Evolutionary conservation across 2,329 filamentous ascomycete species (phyloP).

Genomic region (Microsporum ferrugineum): DNA sequence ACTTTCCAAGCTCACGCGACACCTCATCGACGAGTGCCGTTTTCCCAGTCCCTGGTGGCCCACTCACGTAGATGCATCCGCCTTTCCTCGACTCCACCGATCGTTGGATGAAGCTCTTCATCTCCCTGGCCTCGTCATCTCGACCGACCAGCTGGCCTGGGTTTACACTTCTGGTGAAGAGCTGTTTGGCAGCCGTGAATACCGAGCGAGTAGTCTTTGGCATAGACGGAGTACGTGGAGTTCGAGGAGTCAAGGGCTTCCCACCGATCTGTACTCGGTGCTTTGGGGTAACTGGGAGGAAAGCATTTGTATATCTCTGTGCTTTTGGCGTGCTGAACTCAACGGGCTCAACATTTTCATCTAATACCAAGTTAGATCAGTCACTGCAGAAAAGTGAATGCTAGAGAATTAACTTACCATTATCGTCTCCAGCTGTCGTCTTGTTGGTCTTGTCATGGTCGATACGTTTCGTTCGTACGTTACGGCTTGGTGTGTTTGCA

Average conservation of each 20-base stretch:
- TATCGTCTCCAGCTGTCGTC: slow-evolving; percentile 33
- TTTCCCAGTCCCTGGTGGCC: slow-evolving; percentile 91
- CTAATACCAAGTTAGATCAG: slow-evolving; percentile 15
- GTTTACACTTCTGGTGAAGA: slow-evolving; percentile 70
- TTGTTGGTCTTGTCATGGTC: slow-evolving; percentile 35
- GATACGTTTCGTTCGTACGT: slow-evolving; percentile 40
- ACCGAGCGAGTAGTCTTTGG: slow-evolving; percentile 56
- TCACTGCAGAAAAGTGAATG: background rate
- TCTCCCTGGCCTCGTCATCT: slow-evolving; percentile 54
- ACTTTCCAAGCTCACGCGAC: slow-evolving; percentile 47
- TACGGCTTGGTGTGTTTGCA: slow-evolving; percentile 21
- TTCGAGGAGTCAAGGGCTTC: slow-evolving; percentile 64
- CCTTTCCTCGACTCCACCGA: slow-evolving; percentile 50
- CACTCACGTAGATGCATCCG: slow-evolving; percentile 88
- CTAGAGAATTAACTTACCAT: slow-evolving; percentile 21
- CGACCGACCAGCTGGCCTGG: slow-evolving; percentile 68
- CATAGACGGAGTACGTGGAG: slow-evolving; percentile 62
- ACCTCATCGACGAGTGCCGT: slow-evolving; percentile 84
- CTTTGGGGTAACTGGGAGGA: slow-evolving; percentile 67
- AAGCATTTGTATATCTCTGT: slow-evolving; percentile 57
- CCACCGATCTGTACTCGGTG: slow-evolving; percentile 70
- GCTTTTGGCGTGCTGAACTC: slow-evolving; percentile 39
- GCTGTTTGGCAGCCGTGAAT: slow-evolving; percentile 75
- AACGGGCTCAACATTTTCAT: slow-evolving; percentile 35
- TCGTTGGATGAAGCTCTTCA: slow-evolving; percentile 57